A percentile compares a stretch with the other conserved stretches of the same genome.
Conservation (phyloP, 2,329 filamentous ascomycete species). For the Colletotrichum acutatum region DNA sequence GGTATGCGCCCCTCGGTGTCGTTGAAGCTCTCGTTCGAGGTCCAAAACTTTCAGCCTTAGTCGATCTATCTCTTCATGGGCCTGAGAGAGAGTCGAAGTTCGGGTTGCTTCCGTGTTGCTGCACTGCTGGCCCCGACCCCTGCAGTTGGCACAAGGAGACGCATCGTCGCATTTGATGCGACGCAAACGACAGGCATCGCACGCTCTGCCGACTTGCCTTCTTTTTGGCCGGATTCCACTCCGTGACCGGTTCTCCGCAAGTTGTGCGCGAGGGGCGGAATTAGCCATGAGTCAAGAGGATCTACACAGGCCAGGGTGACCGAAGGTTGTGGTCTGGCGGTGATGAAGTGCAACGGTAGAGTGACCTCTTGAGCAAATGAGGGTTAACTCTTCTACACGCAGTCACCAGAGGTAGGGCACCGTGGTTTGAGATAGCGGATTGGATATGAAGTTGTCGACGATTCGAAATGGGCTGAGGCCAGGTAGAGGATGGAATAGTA, state of each 20-base stretch:
- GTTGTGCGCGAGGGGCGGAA: background rate
- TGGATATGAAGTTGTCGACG: background rate
- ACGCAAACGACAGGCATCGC: constrained; percentile 53
- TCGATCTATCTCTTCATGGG: constrained; percentile 49
- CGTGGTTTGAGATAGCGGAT: background rate
- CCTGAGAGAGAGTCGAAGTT: constrained; percentile 43
- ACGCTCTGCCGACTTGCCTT: constrained; percentile 43
- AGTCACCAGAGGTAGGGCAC: background rate
- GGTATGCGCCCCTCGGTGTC: constrained; percentile 9
- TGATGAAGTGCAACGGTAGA: background rate
- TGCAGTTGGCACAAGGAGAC: constrained; percentile 53
- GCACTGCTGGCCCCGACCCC: constrained; percentile 47
- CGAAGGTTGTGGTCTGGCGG: background rate
- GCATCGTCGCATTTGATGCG: constrained; percentile 54
- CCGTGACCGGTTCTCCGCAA: background rate
- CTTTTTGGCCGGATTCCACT: constrained; percentile 23
- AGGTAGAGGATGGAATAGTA: background rate
- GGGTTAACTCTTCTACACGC: too few species aligned
- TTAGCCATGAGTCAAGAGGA: background rate
- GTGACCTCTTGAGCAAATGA: background rate
- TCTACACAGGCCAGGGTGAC: background rate
- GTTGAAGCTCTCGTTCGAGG: constrained; percentile 43
- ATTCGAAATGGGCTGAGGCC: background rate
- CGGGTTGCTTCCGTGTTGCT: constrained; percentile 45
- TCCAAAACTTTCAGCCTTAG: constrained; percentile 45